Evolutionary conservation across 2,329 filamentous ascomycete species (phyloP).

Genomic region (Akanthomyces muscarius): DNA sequence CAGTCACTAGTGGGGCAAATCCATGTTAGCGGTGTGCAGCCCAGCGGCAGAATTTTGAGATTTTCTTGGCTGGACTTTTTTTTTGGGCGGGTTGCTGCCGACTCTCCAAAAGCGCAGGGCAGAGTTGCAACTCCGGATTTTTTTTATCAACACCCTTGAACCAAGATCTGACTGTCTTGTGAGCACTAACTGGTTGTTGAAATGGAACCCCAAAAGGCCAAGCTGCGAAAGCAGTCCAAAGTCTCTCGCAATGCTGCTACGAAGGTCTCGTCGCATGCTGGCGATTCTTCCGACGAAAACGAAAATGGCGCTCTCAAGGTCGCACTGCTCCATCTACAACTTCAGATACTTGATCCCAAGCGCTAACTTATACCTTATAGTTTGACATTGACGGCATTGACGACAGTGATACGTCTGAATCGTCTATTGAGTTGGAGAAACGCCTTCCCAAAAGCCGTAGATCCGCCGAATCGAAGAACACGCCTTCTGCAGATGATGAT

Average conservation of each 20-base stretch:
- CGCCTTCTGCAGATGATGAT: slow-evolving; percentile 39
- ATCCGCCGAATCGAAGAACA: slow-evolving; percentile 21
- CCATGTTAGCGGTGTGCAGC: slow-evolving; percentile 16
- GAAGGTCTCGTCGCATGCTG: not conserved
- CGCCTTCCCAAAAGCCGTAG: slow-evolving; percentile 37
- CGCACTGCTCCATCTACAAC: too few species aligned
- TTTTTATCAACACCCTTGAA: not conserved
- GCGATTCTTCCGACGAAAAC: slow-evolving; percentile 18
- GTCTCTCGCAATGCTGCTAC: not conserved
- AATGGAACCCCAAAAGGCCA: not conserved
- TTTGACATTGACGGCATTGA: slow-evolving; percentile 54
- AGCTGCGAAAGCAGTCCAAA: slow-evolving; percentile 2
- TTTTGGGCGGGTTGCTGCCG: not conserved
- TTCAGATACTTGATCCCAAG: not conserved
- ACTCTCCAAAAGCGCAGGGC: not conserved
- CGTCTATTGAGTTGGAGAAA: slow-evolving; percentile 70
- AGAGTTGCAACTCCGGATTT: not conserved
- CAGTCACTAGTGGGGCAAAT: not conserved
- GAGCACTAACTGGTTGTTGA: not conserved
- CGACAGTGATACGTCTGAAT: slow-evolving; percentile 61
- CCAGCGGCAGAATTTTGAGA: slow-evolving; percentile 19
- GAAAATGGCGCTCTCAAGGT: slow-evolving; percentile 10
- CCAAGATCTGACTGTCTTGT: too few species aligned
- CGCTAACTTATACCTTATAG: slow-evolving; percentile 26
- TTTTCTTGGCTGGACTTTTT: slow-evolving; percentile 8